These are phyloP conservation scores for Boletus speciosus DNA, from an alignment of 768 basidiomycete genomes.

Conservation along the genomic window DNA sequence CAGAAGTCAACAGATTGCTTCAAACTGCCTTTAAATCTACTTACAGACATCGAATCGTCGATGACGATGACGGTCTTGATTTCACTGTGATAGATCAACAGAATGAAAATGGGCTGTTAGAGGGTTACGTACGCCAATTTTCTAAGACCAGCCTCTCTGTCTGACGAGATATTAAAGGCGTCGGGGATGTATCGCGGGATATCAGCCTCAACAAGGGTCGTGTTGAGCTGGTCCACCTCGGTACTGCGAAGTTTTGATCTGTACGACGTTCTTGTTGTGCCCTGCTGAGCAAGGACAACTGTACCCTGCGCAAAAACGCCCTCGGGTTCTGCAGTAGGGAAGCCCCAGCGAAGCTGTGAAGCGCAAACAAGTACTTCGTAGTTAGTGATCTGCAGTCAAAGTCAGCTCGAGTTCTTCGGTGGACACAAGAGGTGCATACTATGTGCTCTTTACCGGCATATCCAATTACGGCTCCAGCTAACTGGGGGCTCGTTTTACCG, in stretches of 20 bases:
- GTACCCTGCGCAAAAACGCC: constrained; percentile 25
- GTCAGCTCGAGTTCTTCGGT: neutral
- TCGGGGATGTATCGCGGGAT: constrained; percentile 27
- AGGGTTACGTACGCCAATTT: constrained; percentile 18
- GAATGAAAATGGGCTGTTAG: neutral
- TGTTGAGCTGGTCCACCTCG: constrained; percentile 23
- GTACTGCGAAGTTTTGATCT: neutral
- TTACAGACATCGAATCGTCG: constrained; percentile 40
- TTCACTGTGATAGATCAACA: constrained; percentile 25
- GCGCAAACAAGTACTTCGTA: constrained; percentile 37
- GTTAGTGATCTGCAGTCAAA: constrained; percentile 22
- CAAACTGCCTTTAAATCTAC: neutral
- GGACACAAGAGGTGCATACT: constrained; percentile 14
- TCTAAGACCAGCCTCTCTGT: constrained; percentile 21
- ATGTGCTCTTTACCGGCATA: constrained; percentile 34
- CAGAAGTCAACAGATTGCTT: neutral
- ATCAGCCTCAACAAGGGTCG: constrained; percentile 25
- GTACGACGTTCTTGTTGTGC: neutral
- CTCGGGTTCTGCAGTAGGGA: constrained; percentile 13
- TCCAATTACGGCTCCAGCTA: constrained; percentile 30
- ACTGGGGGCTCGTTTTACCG: constrained; percentile 33
- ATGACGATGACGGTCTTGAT: constrained; percentile 42
- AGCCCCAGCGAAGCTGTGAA: constrained; percentile 33
- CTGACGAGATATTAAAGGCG: neutral
- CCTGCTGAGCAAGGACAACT: constrained; percentile 29